phyloP scores from a whole-genome alignment of 495 filamentous ascomycete species.

The Tricharina praecox region DNA sequence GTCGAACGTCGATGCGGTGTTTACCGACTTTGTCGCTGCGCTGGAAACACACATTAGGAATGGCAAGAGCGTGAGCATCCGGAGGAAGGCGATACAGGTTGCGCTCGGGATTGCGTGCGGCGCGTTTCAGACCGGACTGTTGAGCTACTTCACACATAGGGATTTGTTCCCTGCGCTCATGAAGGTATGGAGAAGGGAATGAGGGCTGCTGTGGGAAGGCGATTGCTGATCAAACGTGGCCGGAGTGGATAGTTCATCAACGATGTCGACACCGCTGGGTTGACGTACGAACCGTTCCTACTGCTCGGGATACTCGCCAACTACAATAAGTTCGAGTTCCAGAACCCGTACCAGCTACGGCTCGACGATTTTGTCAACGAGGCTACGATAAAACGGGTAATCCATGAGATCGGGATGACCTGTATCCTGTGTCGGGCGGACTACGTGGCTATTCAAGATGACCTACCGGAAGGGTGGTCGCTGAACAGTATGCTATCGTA shows the following conservation, averaged over 20 bases:
- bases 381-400: slow-evolving; percentile 61
- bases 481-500: slow-evolving; percentile 50
- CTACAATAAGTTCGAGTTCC: slow-evolving; percentile 98
- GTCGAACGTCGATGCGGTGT: slow-evolving; percentile 66
- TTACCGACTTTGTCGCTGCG: slow-evolving; percentile 71
- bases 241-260: slow-evolving; percentile 70
- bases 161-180: slow-evolving; percentile 89
- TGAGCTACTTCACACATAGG: slow-evolving; percentile 88
- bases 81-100: slow-evolving; percentile 62
- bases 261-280: slow-evolving; percentile 47
- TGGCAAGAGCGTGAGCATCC: slow-evolving; percentile 52
- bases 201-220: no score
- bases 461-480: slow-evolving; percentile 81
- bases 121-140: slow-evolving; percentile 79
- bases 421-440: slow-evolving; percentile 48
- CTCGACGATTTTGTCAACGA: slow-evolving; percentile 98
- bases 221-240: no score
- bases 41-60: slow-evolving; percentile 69
- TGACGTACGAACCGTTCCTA: slow-evolving; percentile 57
- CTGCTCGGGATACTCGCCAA: slow-evolving; percentile 83
- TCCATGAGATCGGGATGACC: slow-evolving; percentile 52
- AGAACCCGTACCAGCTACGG: slow-evolving; percentile 87
- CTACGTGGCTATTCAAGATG: slow-evolving; percentile 83
- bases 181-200: no score
- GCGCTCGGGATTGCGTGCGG: slow-evolving; percentile 75